Percentiles rank a stretch among this genome's conserved stretches.
Evolutionary conservation across 805 yeast species (phyloP).

Genomic region (Isabelozyma heimii): DNA sequence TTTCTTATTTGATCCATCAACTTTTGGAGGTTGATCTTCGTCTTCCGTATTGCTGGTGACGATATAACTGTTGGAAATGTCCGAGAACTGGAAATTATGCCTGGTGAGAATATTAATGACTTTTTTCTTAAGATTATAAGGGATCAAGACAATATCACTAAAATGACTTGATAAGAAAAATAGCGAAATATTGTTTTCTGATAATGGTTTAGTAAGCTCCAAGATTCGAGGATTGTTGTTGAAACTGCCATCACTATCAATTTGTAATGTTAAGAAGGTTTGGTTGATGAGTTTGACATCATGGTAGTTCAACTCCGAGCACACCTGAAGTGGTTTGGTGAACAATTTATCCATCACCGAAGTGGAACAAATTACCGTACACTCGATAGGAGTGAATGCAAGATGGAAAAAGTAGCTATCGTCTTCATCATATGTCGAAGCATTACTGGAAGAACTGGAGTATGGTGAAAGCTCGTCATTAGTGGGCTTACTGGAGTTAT

Average conservation of each 20-base stretch:
- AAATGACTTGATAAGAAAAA: slow-evolving; percentile 64
- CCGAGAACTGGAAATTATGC: slow-evolving; percentile 43
- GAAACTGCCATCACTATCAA: slow-evolving; percentile 57
- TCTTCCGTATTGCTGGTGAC: slow-evolving; percentile 2
- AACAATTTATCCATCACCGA: slow-evolving; percentile 37
- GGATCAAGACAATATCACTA: slow-evolving; percentile 62
- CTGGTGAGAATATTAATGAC: slow-evolving; percentile 46
- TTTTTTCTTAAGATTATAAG: slow-evolving; percentile 39
- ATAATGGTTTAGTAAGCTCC: slow-evolving; percentile 57
- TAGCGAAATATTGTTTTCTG: slow-evolving; percentile 53
- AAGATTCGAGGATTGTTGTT: slow-evolving; percentile 51
- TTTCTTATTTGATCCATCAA: not conserved
- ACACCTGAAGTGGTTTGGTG: slow-evolving; percentile 32
- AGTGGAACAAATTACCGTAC: slow-evolving; percentile 55
- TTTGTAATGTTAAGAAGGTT: slow-evolving; percentile 51
- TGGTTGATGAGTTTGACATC: slow-evolving; percentile 41
- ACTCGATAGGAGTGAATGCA: slow-evolving; percentile 61
- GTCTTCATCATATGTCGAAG: slow-evolving; percentile 15
- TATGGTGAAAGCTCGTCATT: not conserved
- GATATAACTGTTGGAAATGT: slow-evolving; percentile 43
- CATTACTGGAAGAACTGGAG: slow-evolving; percentile 4
- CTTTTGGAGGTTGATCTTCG: not conserved
- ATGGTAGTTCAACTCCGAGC: slow-evolving; percentile 26
- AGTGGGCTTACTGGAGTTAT: slow-evolving; percentile 28
- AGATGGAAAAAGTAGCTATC: slow-evolving; percentile 54